phyloP scores from a whole-genome alignment of 1,284 basidiomycete species.

The Rhodotorula sp. region DNA sequence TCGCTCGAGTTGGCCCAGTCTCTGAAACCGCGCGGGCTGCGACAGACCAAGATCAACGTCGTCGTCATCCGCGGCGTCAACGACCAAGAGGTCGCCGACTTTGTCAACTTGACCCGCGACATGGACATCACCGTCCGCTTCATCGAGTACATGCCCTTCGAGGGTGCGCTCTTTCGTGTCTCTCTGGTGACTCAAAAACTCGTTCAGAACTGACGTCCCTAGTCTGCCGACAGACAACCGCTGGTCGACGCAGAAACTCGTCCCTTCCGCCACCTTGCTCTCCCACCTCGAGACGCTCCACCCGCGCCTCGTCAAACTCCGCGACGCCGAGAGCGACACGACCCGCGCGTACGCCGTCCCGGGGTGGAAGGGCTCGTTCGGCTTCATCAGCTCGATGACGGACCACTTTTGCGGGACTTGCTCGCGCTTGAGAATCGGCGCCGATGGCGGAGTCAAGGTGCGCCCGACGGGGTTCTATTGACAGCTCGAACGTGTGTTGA shows the following conservation, averaged over 20 bases:
- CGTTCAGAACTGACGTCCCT: no score
- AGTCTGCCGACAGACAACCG: no score
- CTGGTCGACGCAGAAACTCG: conserved; percentile 78
- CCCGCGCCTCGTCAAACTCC: conserved; percentile 54
- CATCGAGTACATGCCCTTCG: conserved; percentile 92
- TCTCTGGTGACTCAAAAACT: no score
- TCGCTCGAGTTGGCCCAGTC: conserved; percentile 27
- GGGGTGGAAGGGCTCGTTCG: conserved; percentile 69
- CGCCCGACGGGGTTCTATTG: conserved; percentile 24
- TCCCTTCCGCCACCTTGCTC: conserved; percentile 67
- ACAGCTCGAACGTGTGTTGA: background rate
- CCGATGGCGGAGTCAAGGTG: conserved; percentile 86
- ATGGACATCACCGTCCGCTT: conserved; percentile 70
- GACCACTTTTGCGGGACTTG: conserved; percentile 86
- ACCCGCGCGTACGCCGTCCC: conserved; percentile 74
- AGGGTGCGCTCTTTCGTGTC: conserved; percentile 57
- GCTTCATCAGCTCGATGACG: conserved; percentile 88
- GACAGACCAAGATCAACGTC: conserved; percentile 70
- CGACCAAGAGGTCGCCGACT: conserved; percentile 71
- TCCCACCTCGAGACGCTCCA: conserved; percentile 51
- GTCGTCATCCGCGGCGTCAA: conserved; percentile 78
- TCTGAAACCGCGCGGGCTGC: conserved; percentile 11
- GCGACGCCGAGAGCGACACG: conserved; percentile 68
- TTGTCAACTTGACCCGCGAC: conserved; percentile 69
- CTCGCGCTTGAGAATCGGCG: conserved; percentile 76